Base-by-base conservation (phyloP, 2,329 filamentous ascomycete species). In the Penicillium sp. region DNA sequence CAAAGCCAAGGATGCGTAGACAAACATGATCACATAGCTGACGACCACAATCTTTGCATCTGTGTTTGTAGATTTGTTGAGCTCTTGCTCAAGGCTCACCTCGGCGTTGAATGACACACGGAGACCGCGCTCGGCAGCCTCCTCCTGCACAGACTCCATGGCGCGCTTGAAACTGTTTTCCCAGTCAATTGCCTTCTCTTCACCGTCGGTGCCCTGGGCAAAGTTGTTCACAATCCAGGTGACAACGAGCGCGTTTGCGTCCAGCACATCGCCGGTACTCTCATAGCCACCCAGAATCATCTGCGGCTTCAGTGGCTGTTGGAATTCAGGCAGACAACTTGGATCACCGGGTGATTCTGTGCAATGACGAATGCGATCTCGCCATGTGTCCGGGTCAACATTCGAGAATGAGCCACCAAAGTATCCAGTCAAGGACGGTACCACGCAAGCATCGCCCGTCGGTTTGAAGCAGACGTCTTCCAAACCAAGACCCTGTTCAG, bases 1-100 rank as follows among this genome's bases (percentile, higher is more conserved):
- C 0, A 98, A 77, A 0, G 93, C 90, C 45, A 98, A 73, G 5
- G 91, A 97, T 4, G 90, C 93, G 64, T 98, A 98, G 53, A 98
- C 73, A 70, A 98, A 98, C 93, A 98, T 98, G 73, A 96, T 88
- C 54, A 97, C 79, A 71, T 98, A 98, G 76, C 91, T 97, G 70
- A 98, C 85, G 46, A 91, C 82, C 25, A 98, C 83, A 61, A 98
- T 98, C 68, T 91, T 96, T 39, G 91, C 94, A 68, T 98, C 93
- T 0, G 93, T 97, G 68, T 98, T 98, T 43, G 90, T 96, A 34
- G 90, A 95, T 72, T 97, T 95, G 75, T 96, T 98, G 49, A 98
- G 77, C 65, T 98, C 93, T 65, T 96, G 81, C 66, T 97, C 91
- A 52, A 98, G 74, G 67, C 90, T 96, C 68, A 91, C 88, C 71